Evolutionary conservation across 345 rosid genomes (phyloP).

Genomic region (Boechera divaricarpa): DNA sequence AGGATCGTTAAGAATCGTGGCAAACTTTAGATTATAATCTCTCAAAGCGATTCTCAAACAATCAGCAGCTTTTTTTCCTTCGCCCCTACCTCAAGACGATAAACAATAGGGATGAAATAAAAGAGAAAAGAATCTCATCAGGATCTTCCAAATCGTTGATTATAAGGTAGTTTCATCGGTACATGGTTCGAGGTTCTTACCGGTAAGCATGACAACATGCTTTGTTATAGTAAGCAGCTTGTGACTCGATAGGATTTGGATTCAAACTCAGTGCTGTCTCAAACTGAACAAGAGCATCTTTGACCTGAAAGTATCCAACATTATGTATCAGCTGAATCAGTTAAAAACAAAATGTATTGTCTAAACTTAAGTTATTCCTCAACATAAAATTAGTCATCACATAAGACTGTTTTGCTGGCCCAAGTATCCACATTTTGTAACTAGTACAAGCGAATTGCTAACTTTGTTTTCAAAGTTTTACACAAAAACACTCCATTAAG

Average conservation of each 20-base stretch:
- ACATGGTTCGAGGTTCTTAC: slow-evolving; percentile 44
- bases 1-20: slow-evolving; percentile 92
- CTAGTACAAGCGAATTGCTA: neutral
- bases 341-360: neutral
- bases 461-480: neutral
- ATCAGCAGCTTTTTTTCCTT: slow-evolving; percentile 85
- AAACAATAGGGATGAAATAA: slow-evolving; percentile 1
- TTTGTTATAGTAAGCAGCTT: slow-evolving; percentile 94
- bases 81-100: slow-evolving; percentile 62
- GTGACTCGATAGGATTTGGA: slow-evolving; percentile 79
- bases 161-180: neutral
- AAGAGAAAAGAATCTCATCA: slow-evolving; percentile 14
- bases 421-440: neutral
- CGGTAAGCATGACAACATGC: slow-evolving; percentile 91
- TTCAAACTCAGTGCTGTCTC: slow-evolving; percentile 78
- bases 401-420: neutral
- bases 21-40: slow-evolving; percentile 89
- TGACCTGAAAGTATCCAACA: slow-evolving; percentile 60
- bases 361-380: too few species aligned
- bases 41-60: slow-evolving; percentile 80
- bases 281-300: slow-evolving; percentile 81
- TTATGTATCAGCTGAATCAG: neutral
- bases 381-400: too few species aligned
- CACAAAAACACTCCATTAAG: neutral
- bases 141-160: neutral